Percentiles rank a stretch among this genome's conserved stretches.
Evolutionary conservation across 352 stramenopile species (phyloP).

Genomic region (Labyrinthula sp.): DNA sequence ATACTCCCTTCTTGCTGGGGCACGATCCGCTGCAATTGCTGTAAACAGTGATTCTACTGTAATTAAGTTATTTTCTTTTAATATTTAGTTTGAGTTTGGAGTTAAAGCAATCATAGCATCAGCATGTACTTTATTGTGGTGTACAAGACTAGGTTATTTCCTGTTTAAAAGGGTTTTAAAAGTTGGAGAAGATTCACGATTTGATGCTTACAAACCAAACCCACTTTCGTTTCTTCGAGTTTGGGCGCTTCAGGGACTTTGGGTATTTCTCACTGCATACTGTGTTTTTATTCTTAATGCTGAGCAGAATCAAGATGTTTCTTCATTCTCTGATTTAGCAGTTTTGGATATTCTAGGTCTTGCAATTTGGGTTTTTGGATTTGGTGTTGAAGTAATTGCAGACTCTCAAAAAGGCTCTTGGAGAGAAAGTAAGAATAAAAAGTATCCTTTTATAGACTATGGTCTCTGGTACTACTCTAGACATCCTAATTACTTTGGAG

Average conservation of each 20-base stretch:
- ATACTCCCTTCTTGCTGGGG: conserved; percentile 30
- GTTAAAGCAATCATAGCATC: conserved; percentile 41
- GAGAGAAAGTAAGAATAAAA: conserved; percentile 14
- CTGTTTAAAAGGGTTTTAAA: conserved; percentile 48
- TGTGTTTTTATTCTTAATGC: conserved; percentile 36
- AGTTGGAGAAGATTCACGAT: conserved; percentile 48
- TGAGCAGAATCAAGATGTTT: no score
- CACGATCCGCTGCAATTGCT: conserved; percentile 37
- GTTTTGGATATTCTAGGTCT: conserved; percentile 20
- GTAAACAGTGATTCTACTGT: no score
- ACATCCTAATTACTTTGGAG: conserved; percentile 39
- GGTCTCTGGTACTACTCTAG: conserved; percentile 34
- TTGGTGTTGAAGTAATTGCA: conserved; percentile 25
- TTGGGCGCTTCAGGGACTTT: conserved; percentile 56
- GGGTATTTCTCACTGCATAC: conserved; percentile 50
- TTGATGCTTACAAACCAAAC: conserved; percentile 45
- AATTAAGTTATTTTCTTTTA: no score
- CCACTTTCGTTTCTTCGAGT: conserved; percentile 47
- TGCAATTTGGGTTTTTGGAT: conserved; percentile 7
- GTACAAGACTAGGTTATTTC: conserved; percentile 50
- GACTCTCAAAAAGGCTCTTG: conserved; percentile 26
- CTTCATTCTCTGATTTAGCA: background rate
- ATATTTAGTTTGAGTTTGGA: no score
- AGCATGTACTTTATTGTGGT: conserved; percentile 51
- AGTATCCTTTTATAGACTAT: conserved; percentile 27